Conservation (phyloP, 352 stramenopile genomes). For the Phytophthora pisi region DNA sequence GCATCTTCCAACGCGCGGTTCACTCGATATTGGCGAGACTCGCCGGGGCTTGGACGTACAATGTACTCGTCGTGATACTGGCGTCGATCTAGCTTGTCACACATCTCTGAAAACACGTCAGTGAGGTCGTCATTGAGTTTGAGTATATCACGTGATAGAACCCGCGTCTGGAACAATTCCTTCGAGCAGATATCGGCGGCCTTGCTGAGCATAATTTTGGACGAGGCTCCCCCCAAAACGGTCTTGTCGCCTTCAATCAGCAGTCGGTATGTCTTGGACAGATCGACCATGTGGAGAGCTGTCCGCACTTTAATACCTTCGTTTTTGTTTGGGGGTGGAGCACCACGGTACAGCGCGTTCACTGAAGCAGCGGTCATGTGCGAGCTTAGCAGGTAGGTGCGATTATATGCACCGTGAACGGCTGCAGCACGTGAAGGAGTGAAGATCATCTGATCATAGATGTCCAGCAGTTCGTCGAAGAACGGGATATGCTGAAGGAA, state of each 20-base stretch:
- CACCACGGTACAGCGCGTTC: slow-evolving; percentile 29
- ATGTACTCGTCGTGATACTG: slow-evolving; percentile 27
- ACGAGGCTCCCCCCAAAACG: slow-evolving; percentile 21
- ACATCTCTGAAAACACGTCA: slow-evolving; percentile 36
- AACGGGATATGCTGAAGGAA: slow-evolving; percentile 33
- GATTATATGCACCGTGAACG: slow-evolving; percentile 26
- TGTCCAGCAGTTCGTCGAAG: slow-evolving; percentile 31
- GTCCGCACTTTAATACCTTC: slow-evolving; percentile 26
- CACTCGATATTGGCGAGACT: slow-evolving; percentile 18
- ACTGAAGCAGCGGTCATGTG: slow-evolving; percentile 25
- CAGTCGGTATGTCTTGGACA: slow-evolving; percentile 34
- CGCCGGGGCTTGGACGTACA: neutral
- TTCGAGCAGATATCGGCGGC: slow-evolving; percentile 28
- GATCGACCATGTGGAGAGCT: slow-evolving; percentile 27
- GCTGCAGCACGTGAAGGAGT: slow-evolving; percentile 30
- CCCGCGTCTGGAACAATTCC: slow-evolving; percentile 35
- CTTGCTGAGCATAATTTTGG: slow-evolving; percentile 24
- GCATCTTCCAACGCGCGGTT: slow-evolving; percentile 28
- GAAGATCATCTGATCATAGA: slow-evolving; percentile 35
- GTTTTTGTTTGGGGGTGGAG: slow-evolving; percentile 1
- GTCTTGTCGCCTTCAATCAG: slow-evolving; percentile 35
- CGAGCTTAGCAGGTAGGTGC: slow-evolving; percentile 27
- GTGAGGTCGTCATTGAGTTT: slow-evolving; percentile 41
- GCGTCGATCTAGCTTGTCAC: slow-evolving; percentile 26
- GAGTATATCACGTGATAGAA: slow-evolving; percentile 42